Evolutionary conservation across 768 basidiomycete genomes (phyloP).

Genomic region (Lentinula raphanica): DNA sequence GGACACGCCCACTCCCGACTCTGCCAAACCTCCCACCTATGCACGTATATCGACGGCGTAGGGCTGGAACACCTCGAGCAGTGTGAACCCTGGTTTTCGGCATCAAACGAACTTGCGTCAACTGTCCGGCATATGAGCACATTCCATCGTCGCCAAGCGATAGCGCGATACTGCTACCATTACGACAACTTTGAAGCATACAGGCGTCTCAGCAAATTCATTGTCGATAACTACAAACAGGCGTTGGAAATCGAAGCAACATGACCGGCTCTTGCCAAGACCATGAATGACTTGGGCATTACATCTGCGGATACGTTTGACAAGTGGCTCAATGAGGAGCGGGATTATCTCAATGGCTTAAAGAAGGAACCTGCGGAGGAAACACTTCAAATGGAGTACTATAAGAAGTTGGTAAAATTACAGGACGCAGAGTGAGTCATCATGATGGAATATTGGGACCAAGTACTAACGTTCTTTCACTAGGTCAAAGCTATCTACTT

Average conservation of each 20-base stretch:
- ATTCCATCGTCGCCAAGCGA: slow-evolving; percentile 16
- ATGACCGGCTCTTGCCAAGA: neutral
- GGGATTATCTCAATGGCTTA: slow-evolving; percentile 12
- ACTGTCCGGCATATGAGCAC: slow-evolving; percentile 8
- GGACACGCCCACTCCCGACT: slow-evolving; percentile 17
- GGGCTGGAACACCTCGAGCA: slow-evolving; percentile 19
- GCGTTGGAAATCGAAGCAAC: slow-evolving; percentile 8
- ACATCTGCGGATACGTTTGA: slow-evolving; percentile 2
- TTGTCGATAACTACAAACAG: slow-evolving; percentile 15
- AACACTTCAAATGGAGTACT: slow-evolving; percentile 13
- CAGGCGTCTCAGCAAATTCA: slow-evolving; percentile 7
- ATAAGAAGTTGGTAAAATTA: slow-evolving; percentile 9
- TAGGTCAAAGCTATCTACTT: neutral
- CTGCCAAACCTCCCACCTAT: slow-evolving; percentile 17
- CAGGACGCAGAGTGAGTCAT: neutral
- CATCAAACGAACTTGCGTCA: slow-evolving; percentile 10
- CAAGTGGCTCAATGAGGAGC: slow-evolving; percentile 12
- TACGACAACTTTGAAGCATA: slow-evolving; percentile 3
- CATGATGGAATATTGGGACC: neutral
- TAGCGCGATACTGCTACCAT: neutral
- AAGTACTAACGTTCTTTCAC: neutral
- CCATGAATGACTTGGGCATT: slow-evolving; percentile 9
- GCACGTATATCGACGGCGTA: slow-evolving; percentile 11
- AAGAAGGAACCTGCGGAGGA: slow-evolving; percentile 14
- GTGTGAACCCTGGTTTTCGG: slow-evolving; percentile 12